phyloP scores from a whole-genome alignment of 2,329 filamentous ascomycete species.

The Hypomyces perniciosus region DNA sequence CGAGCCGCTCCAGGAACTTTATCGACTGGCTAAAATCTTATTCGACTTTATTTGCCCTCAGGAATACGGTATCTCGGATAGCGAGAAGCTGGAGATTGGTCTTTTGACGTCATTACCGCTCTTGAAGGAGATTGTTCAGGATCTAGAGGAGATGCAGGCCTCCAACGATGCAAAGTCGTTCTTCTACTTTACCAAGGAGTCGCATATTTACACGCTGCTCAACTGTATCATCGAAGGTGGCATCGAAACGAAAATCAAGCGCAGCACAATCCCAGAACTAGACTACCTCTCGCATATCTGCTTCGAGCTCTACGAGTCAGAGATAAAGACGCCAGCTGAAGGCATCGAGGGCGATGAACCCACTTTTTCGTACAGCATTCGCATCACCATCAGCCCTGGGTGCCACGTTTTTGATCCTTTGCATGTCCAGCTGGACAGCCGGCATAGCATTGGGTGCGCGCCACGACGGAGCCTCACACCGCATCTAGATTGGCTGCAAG shows the following conservation, averaged over 20 bases:
- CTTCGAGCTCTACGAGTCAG: constrained; percentile 95
- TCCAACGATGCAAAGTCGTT: constrained; percentile 92
- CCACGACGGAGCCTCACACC: constrained; percentile 84
- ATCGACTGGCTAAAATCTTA: constrained; percentile 86
- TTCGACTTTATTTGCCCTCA: constrained; percentile 99
- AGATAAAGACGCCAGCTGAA: constrained; percentile 55
- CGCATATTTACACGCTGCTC: constrained; percentile 94
- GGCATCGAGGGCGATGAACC: constrained; percentile 47
- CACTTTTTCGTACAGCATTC: constrained; percentile 88
- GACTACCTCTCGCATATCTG: constrained; percentile 97
- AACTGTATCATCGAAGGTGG: constrained; percentile 98
- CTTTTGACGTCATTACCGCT: constrained; percentile 88
- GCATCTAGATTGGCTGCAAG: constrained; percentile 91
- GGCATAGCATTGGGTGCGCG: constrained; percentile 92
- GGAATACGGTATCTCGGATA: constrained; percentile 93
- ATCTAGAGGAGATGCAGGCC: constrained; percentile 94
- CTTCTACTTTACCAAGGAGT: constrained; percentile 99
- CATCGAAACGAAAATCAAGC: constrained; percentile 92
- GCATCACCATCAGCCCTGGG: constrained; percentile 90
- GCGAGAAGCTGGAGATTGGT: constrained; percentile 97
- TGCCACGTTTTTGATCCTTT: constrained; percentile 95
- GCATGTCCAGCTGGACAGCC: constrained; percentile 91
- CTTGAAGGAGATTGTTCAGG: constrained; percentile 92
- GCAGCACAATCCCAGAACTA: constrained; percentile 90
- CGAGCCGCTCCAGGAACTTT: constrained; percentile 84